Evolutionary conservation across 768 basidiomycete species (phyloP), one percentile per base, ranked within the genome.

Genomic region (Mycena chlorophos): DNA sequence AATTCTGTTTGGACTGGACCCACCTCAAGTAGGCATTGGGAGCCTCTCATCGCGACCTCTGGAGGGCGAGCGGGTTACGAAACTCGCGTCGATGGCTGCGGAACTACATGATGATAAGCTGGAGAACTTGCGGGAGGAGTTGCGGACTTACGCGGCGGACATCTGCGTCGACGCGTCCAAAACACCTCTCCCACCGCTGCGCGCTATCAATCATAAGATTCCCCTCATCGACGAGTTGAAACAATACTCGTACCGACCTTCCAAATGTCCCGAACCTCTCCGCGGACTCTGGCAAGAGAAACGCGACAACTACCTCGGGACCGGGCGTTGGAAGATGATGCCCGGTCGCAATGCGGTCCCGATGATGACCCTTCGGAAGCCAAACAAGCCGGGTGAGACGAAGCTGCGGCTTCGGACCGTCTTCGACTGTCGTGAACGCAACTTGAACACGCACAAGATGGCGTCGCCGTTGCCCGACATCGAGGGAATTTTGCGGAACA

Each of bases 141-240:
- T 63, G 3, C 23, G 40, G 1, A 53, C 52, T 10, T 63, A 61
- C 31, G 59, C 56, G 2, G 42, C 39, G 2, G 51, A 54, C 3
- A 52, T 68, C 27, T 56, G 69, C 10, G 25, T 57, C 22, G 47
- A 57, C n/a, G 60, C 45, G 6, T 19, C 52, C 2, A 54, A 60
- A 31, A 40, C 49, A 4, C 52, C 49, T 8, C 28, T 73, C n/a
- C 73, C 73, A 3, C 69, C 72, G 0, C 30, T 68, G 10, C 23
- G 69, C 5, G 69, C 56, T 0, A 63, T 74, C 2, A 73, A 74
- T 49, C 73, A 74, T 47, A 42, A 43, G 0, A 73, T 74, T 4
- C 65, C 65, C 0, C 54, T 74, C 12, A 70, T 68, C 5, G 66
- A 73, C 30, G 59, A 66, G 12, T 20, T 49, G 2, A 62, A 63